Evolutionary conservation across 2,329 filamentous ascomycete species (phyloP), one percentile per base, ranked within the genome.

Genomic region (Lachnellula willkommii): DNA sequence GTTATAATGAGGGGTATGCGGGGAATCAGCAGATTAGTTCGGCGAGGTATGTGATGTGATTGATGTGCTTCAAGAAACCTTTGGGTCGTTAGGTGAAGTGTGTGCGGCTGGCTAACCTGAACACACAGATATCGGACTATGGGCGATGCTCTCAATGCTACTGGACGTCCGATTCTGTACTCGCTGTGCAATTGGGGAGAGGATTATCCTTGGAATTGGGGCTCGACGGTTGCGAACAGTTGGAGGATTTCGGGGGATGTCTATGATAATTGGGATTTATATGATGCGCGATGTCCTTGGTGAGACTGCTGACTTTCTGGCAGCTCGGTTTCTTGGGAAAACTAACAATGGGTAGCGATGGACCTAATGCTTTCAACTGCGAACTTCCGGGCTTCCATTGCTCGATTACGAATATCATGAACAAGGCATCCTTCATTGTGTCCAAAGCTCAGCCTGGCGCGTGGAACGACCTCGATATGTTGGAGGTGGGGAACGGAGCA

Each of bases 1-100:
- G 79, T 69, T 80, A 74, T 65, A 80, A 81, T 59, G 71, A 76
- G 57, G 79, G 79, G 7, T 74, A 78, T 54, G 75, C 73, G n/a
- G 79, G 78, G 62, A 69, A 66, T 59, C 68, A 59, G 55, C 65
- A 53, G 62, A 66, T 69, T 56, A 78, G 58, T 26, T 78, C 76
- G 4, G 58, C 60, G 17, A 77, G 78, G 64, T 65, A 47, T 28
- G 56, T 12, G 15, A 20, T 20, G 20, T 20, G 20, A 20, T 36
- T 43, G 26, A 12, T 4, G 7, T 37, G 8, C 47, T 12, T 24
- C 39, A 37, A 20, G 14, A 46, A 2, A 6, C 20, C 45, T 37
- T 24, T 11, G 28, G 9, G 11, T 8, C 28, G 28, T 28, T 4
- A 4, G 28, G 12, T 4, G 28, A 12, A 32, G 28, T 32, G 9